Conservation (phyloP, 2,329 filamentous ascomycete species). For the Trichoderma sp. region DNA sequence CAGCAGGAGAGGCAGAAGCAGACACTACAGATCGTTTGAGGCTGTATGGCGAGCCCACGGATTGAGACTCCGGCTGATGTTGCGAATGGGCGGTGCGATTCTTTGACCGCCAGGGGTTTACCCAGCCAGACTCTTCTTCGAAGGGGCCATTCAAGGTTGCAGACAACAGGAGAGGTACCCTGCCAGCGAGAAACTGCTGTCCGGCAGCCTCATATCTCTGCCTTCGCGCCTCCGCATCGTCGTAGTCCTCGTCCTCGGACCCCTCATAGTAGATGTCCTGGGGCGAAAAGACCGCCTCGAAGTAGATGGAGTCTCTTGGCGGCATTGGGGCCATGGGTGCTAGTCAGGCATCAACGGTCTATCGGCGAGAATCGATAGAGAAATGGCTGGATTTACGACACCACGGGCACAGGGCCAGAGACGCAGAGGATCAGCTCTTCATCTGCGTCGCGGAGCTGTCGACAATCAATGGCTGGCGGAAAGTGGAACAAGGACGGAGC, state of each 20-base stretch:
- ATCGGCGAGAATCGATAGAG: not conserved
- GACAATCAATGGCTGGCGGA: not conserved
- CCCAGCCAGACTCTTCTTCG: constrained; percentile 33
- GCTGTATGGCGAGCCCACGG: not conserved
- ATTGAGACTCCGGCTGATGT: not conserved
- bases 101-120: constrained; percentile 36
- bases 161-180: constrained; percentile 55
- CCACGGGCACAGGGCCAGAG: not conserved
- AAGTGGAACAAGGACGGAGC: too few species aligned
- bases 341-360: constrained; percentile 20
- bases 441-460: not conserved
- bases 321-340: constrained; percentile 25
- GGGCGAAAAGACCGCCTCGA: constrained; percentile 39
- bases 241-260: constrained; percentile 57
- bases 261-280: constrained; percentile 52
- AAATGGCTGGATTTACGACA: not conserved
- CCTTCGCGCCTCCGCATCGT: constrained; percentile 44
- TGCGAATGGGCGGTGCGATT: constrained; percentile 22
- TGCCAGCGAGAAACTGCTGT: constrained; percentile 54
- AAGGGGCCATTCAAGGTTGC: constrained; percentile 62
- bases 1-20: not conserved
- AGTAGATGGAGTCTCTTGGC: constrained; percentile 42
- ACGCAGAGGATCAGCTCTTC: not conserved
- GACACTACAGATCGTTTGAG: not conserved
- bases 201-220: constrained; percentile 59